phyloP scores from a whole-genome alignment of 2,329 filamentous ascomycete species.

The Neurospora crassa region DNA sequence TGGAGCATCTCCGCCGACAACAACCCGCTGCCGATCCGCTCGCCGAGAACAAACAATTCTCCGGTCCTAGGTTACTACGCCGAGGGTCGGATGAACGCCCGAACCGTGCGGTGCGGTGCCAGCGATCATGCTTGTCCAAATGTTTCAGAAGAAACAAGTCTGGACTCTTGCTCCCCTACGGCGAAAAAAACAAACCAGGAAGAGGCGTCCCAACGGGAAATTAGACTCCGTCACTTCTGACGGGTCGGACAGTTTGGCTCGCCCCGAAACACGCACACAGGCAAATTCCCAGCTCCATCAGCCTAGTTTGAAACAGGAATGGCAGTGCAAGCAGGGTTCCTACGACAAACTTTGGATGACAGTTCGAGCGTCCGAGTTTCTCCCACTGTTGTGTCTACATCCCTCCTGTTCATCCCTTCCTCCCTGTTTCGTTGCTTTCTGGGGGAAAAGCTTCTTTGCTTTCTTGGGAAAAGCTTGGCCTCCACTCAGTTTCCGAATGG shows the following conservation, averaged over 20 bases:
- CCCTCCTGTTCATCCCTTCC: not conserved
- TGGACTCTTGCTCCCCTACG: not conserved
- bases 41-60: not conserved
- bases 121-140: not conserved
- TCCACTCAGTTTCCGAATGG: not conserved
- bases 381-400: not conserved
- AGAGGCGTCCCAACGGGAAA: not conserved
- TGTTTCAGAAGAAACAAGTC: not conserved
- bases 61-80: not conserved
- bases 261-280: not conserved
- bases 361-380: not conserved
- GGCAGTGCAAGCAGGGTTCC: not conserved
- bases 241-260: too few species aligned
- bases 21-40: not conserved
- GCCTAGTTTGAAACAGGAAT: not conserved
- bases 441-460: not conserved
- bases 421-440: not conserved
- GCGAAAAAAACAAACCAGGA: not conserved
- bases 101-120: not conserved
- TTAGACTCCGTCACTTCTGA: not conserved
- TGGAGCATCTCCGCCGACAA: not conserved
- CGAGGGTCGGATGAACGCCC: not conserved
- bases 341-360: not conserved
- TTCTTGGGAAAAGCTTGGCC: not conserved
- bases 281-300: not conserved